Conservation (phyloP, 2,329 filamentous ascomycete genomes). For the Penicillium concentricum region DNA sequence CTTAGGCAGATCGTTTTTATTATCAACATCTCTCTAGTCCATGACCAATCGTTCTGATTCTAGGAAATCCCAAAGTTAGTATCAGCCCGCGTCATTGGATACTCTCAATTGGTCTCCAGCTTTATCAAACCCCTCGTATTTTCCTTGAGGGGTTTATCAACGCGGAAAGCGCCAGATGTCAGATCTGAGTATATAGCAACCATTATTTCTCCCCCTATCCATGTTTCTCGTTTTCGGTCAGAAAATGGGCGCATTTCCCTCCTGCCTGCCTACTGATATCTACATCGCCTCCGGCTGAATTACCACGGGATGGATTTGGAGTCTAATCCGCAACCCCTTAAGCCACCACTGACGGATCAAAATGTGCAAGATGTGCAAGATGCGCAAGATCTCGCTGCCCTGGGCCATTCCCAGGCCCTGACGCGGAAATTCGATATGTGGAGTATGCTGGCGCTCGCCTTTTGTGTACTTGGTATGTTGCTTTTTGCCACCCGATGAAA, state of each 20-base stretch:
- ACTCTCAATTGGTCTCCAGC: conserved; percentile 9
- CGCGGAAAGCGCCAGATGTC: not conserved
- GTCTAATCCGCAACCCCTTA: conserved; percentile 25
- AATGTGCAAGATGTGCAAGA: conserved; percentile 37
- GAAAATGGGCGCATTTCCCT: conserved; percentile 28
- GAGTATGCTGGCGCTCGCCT: conserved; percentile 59
- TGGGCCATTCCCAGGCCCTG: conserved; percentile 46
- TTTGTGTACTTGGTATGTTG: conserved; percentile 53
- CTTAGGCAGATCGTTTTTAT: conserved; percentile 20
- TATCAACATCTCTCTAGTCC: conserved; percentile 13
- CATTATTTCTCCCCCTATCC: not conserved
- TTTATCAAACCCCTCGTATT: conserved; percentile 23
- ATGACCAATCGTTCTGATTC: conserved; percentile 20
- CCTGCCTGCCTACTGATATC: conserved; percentile 17
- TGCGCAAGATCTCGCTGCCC: conserved; percentile 41
- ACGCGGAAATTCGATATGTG: conserved; percentile 52
- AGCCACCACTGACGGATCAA: conserved; percentile 25
- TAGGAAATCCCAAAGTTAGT: conserved; percentile 2
- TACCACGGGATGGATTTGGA: conserved; percentile 30
- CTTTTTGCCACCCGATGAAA: not conserved
- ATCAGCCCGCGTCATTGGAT: conserved; percentile 13
- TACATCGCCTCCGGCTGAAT: conserved; percentile 26
- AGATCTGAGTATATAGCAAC: conserved; percentile 16
- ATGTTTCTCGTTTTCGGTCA: conserved; percentile 5
- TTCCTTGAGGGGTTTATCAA: conserved; percentile 12